Conservation (phyloP, 2,329 filamentous ascomycete species). For the Sarocladium brachiariae region DNA sequence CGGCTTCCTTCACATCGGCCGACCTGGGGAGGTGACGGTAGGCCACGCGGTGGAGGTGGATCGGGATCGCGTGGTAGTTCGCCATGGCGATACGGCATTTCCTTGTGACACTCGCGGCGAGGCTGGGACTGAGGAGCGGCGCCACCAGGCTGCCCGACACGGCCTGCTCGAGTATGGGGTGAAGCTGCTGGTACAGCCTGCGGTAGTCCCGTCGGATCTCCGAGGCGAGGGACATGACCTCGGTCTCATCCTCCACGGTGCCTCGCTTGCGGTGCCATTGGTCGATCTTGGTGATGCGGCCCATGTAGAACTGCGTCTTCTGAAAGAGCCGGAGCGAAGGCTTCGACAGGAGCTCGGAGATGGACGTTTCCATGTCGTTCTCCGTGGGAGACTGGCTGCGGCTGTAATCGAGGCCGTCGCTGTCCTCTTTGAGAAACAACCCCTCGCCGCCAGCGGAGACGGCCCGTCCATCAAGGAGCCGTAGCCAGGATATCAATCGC, state of each 20-base stretch:
- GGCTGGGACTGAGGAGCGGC: conserved; percentile 39
- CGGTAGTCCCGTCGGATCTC: conserved; percentile 43
- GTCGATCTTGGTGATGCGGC: conserved; percentile 48
- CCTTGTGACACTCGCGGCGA: conserved; percentile 43
- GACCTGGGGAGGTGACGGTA: conserved; percentile 48
- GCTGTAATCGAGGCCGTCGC: conserved; percentile 17
- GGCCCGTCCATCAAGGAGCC: conserved; percentile 46
- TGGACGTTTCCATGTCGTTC: conserved; percentile 38
- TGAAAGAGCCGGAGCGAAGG: conserved; percentile 51
- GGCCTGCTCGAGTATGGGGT: conserved; percentile 49
- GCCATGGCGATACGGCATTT: conserved; percentile 49
- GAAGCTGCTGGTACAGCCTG: conserved; percentile 42
- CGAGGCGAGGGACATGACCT: conserved; percentile 48
- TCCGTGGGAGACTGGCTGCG: conserved; percentile 18
- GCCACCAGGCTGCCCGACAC: conserved; percentile 42
- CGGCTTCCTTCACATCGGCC: conserved; percentile 38
- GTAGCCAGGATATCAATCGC: conserved; percentile 46
- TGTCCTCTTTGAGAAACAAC: conserved; percentile 42
- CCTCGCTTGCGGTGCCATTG: conserved; percentile 49
- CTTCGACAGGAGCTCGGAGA: conserved; percentile 49
- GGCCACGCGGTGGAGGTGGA: conserved; percentile 50
- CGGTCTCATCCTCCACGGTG: conserved; percentile 50
- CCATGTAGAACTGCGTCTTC: conserved; percentile 51
- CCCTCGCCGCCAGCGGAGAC: conserved; percentile 51
- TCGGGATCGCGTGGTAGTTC: conserved; percentile 49